Conservation (phyloP, 208 protist species). For the Phytomonas serpens region DNA sequence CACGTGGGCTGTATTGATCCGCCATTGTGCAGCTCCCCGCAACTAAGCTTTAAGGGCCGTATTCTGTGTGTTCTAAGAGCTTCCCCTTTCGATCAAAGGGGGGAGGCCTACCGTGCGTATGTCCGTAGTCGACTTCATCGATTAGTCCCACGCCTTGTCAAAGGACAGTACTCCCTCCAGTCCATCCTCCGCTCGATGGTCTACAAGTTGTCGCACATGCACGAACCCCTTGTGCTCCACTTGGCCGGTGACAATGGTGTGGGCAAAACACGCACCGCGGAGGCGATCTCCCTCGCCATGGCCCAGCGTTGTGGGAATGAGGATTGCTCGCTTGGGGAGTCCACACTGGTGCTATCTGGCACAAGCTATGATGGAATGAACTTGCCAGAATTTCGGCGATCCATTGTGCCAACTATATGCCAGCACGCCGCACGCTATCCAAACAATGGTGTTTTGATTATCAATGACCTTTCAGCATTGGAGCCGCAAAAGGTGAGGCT, state of each 20-base stretch:
- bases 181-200: slow-evolving; percentile 25
- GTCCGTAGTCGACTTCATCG: slow-evolving; percentile 21
- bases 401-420: slow-evolving; percentile 33
- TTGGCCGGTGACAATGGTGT: slow-evolving; percentile 84
- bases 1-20: slow-evolving; percentile 2
- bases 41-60: slow-evolving; percentile 13
- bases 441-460: slow-evolving; percentile 50
- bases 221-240: slow-evolving; percentile 49
- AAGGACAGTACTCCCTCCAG: slow-evolving; percentile 41
- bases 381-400: slow-evolving; percentile 35
- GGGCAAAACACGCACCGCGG: slow-evolving; percentile 61
- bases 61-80: slow-evolving; percentile 12
- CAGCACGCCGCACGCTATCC: slow-evolving; percentile 31
- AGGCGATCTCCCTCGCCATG: slow-evolving; percentile 61
- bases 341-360: slow-evolving; percentile 50
- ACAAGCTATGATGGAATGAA: slow-evolving; percentile 52
- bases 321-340: slow-evolving; percentile 35
- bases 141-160: slow-evolving; percentile 23
- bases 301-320: slow-evolving; percentile 35
- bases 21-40: slow-evolving; percentile 24
- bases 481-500: slow-evolving; percentile 41
- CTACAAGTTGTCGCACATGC: slow-evolving; percentile 37
- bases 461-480: slow-evolving; percentile 55
- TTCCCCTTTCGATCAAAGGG: slow-evolving; percentile 13
- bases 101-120: slow-evolving; percentile 25